Conservation (phyloP, 2,329 filamentous ascomycete species). For the Hortaea sp. region DNA sequence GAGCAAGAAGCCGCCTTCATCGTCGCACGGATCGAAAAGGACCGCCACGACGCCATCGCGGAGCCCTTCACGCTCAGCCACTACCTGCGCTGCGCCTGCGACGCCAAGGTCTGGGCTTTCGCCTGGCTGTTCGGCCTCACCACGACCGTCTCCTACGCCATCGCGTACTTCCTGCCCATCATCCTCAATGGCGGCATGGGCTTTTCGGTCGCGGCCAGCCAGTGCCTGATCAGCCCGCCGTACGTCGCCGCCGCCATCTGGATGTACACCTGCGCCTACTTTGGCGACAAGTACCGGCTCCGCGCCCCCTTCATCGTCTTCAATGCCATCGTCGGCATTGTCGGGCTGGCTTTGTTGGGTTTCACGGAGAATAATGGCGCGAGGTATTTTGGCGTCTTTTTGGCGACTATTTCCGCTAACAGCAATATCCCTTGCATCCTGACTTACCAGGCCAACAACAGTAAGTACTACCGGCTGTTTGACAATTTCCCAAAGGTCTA, state of each 20-base stretch:
- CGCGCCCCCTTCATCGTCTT: constrained; percentile 26
- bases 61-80: constrained; percentile 36
- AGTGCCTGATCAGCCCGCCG: constrained; percentile 25
- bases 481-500: no score
- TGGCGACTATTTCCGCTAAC: constrained; percentile 24
- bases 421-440: constrained; percentile 60
- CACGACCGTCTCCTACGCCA: constrained; percentile 36
- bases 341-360: constrained; percentile 25
- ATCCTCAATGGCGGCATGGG: constrained; percentile 28
- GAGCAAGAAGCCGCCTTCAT: constrained; percentile 39
- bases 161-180: constrained; percentile 29
- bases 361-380: constrained; percentile 19
- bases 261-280: constrained; percentile 17
- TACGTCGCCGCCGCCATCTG: constrained; percentile 28
- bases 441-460: constrained; percentile 79
- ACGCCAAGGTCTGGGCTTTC: constrained; percentile 47
- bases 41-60: constrained; percentile 42
- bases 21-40: constrained; percentile 41
- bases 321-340: constrained; percentile 23
- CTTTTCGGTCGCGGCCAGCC: constrained; percentile 18
- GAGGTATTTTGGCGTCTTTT: constrained; percentile 28
- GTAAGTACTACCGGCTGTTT: not conserved
- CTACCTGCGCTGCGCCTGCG: constrained; percentile 28
- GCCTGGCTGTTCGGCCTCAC: constrained; percentile 48
- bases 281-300: constrained; percentile 24